Conservation (phyloP, 768 basidiomycete genomes). For the Mycena chlorophos region DNA sequence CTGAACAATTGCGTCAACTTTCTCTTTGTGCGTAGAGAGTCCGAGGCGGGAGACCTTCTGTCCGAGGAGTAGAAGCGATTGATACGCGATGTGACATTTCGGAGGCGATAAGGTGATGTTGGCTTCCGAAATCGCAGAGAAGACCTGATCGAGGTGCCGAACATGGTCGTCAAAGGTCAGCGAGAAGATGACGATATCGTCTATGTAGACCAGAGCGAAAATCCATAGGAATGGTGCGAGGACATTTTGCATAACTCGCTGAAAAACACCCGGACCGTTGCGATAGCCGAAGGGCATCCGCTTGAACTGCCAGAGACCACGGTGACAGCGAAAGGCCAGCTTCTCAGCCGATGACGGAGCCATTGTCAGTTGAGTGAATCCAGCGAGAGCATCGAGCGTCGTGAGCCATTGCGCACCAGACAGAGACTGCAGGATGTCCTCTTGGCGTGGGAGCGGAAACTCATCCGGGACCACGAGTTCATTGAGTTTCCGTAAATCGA, state of each 20-base stretch:
- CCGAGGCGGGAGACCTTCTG: constrained; percentile 42
- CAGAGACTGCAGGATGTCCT: constrained; percentile 30
- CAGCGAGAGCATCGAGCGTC: constrained; percentile 36
- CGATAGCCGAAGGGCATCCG: constrained; percentile 42
- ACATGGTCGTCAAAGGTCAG: constrained; percentile 32
- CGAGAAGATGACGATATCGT: constrained; percentile 41
- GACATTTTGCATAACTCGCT: constrained; percentile 40
- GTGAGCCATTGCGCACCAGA: constrained; percentile 33
- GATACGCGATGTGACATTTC: constrained; percentile 37
- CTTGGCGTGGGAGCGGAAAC: constrained; percentile 28
- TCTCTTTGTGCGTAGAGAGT: constrained; percentile 38
- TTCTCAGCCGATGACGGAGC: constrained; percentile 29
- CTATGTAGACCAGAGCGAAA: constrained; percentile 42
- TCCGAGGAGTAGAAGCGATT: constrained; percentile 36
- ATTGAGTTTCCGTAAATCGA: constrained; percentile 35
- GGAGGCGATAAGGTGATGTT: constrained; percentile 34
- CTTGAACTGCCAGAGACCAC: constrained; percentile 41
- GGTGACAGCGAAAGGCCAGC: constrained; percentile 39
- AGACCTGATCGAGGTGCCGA: constrained; percentile 30
- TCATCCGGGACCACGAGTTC: constrained; percentile 24
- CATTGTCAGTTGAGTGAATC: constrained; percentile 43
- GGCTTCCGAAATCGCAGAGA: constrained; percentile 28
- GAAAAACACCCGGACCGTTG: constrained; percentile 41
- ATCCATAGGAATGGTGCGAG: constrained; percentile 39
- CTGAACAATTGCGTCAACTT: constrained; percentile 35